A percentile compares a stretch with the other conserved stretches of the same genome.
Conservation (phyloP, 441 rosid species). For the Pelargonium citronellum region DNA sequence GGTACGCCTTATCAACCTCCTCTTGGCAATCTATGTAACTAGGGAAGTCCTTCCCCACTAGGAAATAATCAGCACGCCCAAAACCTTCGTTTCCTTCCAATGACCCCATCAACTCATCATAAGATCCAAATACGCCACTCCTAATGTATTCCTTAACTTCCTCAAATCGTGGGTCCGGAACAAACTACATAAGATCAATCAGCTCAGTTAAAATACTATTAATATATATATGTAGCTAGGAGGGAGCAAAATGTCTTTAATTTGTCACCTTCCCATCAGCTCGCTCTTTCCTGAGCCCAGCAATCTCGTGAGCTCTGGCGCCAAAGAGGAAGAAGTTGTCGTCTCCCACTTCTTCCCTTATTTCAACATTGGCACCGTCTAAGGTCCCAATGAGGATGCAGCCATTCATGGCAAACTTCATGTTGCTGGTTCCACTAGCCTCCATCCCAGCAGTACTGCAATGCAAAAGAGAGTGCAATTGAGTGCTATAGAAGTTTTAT, state of each 20-base stretch:
- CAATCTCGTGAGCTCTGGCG: constrained; percentile 75
- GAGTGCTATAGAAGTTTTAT: background rate
- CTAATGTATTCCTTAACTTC: constrained; percentile 66
- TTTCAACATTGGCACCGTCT: constrained; percentile 98
- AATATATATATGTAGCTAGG: background rate
- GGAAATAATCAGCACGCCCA: constrained; percentile 86
- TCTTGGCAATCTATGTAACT: constrained; percentile 87
- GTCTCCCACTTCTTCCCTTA: constrained; percentile 84
- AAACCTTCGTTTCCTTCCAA: constrained; percentile 93
- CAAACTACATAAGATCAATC: constrained; percentile 46
- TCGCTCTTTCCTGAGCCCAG: constrained; percentile 75
- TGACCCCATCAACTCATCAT: constrained; percentile 67
- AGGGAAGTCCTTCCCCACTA: constrained; percentile 91
- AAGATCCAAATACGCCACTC: constrained; percentile 71
- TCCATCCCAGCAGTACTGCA: constrained; percentile 97
- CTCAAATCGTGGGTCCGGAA: constrained; percentile 76
- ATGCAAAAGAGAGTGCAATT: background rate
- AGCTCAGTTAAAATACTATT: constrained; percentile 14
- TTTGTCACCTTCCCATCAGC: constrained; percentile 72
- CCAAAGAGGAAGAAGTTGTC: constrained; percentile 94
- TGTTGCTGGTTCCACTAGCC: constrained; percentile 99
- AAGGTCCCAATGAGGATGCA: constrained; percentile 83
- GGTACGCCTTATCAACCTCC: constrained; percentile 71
- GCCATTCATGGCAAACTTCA: constrained; percentile 98
- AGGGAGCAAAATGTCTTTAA: background rate